A percentile compares a stretch with the other conserved stretches of the same genome.
Evolutionary conservation across 1,139 yeast species (phyloP).

Genomic region (Hanseniaspora sp.): DNA sequence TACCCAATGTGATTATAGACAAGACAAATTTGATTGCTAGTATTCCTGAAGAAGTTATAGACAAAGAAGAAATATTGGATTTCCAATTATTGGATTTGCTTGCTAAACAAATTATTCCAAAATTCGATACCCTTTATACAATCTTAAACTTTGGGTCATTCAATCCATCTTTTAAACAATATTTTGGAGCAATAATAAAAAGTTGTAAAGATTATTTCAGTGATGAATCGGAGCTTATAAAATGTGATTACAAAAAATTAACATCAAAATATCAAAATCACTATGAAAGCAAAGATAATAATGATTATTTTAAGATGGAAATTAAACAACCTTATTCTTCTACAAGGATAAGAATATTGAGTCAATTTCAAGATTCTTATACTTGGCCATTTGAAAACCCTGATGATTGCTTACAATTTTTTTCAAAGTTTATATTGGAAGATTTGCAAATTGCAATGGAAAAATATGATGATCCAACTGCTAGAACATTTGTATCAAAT

Average conservation of each 20-base stretch:
- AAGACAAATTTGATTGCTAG: background rate
- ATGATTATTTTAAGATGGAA: background rate
- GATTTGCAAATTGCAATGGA: background rate
- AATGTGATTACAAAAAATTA: background rate
- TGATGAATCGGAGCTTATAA: background rate
- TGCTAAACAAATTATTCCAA: background rate
- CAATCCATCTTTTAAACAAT: background rate
- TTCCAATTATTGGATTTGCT: background rate
- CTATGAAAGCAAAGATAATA: background rate
- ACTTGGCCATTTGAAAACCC: constrained; percentile 6
- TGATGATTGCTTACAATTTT: constrained; percentile 2
- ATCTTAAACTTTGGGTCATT: constrained; percentile 3
- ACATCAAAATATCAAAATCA: background rate
- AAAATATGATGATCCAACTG: background rate
- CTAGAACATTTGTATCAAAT: background rate
- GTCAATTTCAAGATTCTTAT: constrained; percentile 3
- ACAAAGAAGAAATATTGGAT: background rate
- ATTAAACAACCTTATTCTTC: constrained; percentile 3
- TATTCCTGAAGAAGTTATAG: background rate
- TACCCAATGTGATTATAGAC: background rate
- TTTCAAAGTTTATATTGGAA: constrained; percentile 6
- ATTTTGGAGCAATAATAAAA: background rate
- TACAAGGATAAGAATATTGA: constrained; percentile 5
- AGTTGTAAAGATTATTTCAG: background rate
- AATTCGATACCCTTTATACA: constrained; percentile 1